Evolutionary conservation across 345 rosid genomes (phyloP).

Genomic region (Citrus medica): DNA sequence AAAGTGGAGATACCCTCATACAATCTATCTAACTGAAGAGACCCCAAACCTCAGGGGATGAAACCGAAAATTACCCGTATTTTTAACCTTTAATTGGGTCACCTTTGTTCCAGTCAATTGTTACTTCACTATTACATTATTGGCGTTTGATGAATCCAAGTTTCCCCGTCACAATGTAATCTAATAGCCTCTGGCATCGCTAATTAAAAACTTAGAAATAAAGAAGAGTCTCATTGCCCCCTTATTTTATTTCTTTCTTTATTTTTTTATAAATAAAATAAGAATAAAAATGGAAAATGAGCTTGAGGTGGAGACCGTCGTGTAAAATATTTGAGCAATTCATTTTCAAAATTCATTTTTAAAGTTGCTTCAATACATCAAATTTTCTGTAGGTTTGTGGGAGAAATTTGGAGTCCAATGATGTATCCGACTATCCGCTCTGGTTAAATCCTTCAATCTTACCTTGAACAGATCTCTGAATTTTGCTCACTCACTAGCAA

Average conservation of each 20-base stretch:
- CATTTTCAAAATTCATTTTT: not conserved
- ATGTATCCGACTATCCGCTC: not conserved
- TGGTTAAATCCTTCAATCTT: not conserved
- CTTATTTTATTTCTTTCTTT: not conserved
- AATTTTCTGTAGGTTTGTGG: not conserved
- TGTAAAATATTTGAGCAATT: not conserved
- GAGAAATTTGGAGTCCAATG: not conserved
- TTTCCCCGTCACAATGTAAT: not conserved
- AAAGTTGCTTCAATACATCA: not conserved
- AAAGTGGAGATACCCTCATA: no score
- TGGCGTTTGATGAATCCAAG: not conserved
- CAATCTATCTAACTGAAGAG: no score
- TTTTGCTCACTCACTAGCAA: not conserved
- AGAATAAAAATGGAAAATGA: not conserved
- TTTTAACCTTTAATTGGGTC: not conserved
- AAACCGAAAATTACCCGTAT: no score
- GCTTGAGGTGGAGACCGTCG: not conserved
- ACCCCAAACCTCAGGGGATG: no score
- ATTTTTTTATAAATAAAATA: not conserved
- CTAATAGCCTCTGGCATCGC: not conserved
- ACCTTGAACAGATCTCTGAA: not conserved
- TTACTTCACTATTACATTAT: not conserved
- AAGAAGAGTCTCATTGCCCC: not conserved
- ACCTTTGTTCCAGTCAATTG: not conserved
- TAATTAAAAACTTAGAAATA: not conserved